A percentile compares a stretch with the other conserved stretches of the same genome.
phyloP scores from a whole-genome alignment of 352 stramenopile species.

The Pythium angustatum region DNA sequence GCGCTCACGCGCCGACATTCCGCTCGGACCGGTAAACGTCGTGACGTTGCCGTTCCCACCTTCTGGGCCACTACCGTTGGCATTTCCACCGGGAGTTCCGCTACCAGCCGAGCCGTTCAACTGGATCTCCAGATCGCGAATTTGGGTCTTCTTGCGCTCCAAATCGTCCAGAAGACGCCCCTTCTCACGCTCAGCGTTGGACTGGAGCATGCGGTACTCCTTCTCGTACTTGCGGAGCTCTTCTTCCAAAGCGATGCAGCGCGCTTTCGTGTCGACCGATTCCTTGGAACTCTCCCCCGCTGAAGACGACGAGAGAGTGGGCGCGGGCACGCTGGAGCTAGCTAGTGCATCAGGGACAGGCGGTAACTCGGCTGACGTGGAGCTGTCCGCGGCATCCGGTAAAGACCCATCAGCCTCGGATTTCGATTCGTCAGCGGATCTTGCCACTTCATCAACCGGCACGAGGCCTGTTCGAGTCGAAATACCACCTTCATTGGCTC shows the following conservation, averaged over 20 bases:
- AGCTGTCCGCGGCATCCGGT: slow-evolving; percentile 1
- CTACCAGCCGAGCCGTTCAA: slow-evolving; percentile 40
- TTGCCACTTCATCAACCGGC: slow-evolving; percentile 6
- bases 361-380: neutral
- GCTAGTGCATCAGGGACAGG: slow-evolving; percentile 12
- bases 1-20: slow-evolving; percentile 76
- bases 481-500: neutral
- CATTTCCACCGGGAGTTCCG: neutral
- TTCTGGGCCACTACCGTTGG: slow-evolving; percentile 6
- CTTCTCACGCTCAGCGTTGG: slow-evolving; percentile 59
- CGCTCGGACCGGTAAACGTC: slow-evolving; percentile 39
- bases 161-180: slow-evolving; percentile 63
- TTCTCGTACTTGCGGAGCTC: slow-evolving; percentile 72
- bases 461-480: neutral
- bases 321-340: neutral
- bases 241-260: slow-evolving; percentile 55
- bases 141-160: slow-evolving; percentile 60
- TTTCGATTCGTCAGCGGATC: slow-evolving; percentile 37
- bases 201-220: slow-evolving; percentile 62
- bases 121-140: slow-evolving; percentile 64
- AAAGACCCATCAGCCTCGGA: slow-evolving; percentile 18
- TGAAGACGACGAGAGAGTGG: slow-evolving; percentile 18
- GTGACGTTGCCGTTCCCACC: neutral
- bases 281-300: slow-evolving; percentile 45
- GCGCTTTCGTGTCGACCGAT: slow-evolving; percentile 47